These are phyloP conservation scores for Fonsecaea nubica DNA, from an alignment of 2,329 filamentous ascomycete genomes.

Conservation along the genomic window DNA sequence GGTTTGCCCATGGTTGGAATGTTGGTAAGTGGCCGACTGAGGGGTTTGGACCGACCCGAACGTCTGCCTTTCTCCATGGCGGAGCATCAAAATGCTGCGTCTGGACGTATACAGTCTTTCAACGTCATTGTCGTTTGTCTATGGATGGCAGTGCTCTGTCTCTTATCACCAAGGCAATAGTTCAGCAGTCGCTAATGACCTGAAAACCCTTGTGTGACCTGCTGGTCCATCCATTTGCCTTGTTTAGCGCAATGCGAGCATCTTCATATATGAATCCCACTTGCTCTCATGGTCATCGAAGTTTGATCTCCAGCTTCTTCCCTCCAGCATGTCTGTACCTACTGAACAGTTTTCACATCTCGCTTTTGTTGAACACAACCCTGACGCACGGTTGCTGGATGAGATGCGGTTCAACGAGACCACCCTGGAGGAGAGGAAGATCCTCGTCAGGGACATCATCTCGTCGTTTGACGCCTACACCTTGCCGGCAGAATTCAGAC, in stretches of 20 bases:
- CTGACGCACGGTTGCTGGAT: not conserved
- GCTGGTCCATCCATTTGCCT: slow-evolving; percentile 16
- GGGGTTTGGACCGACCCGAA: slow-evolving; percentile 2
- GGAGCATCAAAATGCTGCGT: slow-evolving; percentile 23
- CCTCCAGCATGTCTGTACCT: slow-evolving; percentile 29
- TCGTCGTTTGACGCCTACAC: slow-evolving; percentile 51
- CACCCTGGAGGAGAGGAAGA: slow-evolving; percentile 29
- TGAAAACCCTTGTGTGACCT: slow-evolving; percentile 11
- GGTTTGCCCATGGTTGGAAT: slow-evolving; percentile 12
- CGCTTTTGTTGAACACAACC: slow-evolving; percentile 19
- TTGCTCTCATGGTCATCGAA: slow-evolving; percentile 8
- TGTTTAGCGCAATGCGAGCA: slow-evolving; percentile 8
- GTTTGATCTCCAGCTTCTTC: not conserved
- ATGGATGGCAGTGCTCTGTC: slow-evolving; percentile 11
- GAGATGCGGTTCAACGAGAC: slow-evolving; percentile 26
- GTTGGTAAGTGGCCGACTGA: slow-evolving; percentile 15
- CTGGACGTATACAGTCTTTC: slow-evolving; percentile 3
- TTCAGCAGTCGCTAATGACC: slow-evolving; percentile 18
- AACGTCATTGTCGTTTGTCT: slow-evolving; percentile 17
- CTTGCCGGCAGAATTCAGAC: slow-evolving; percentile 52
- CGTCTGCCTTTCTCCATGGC: slow-evolving; percentile 12
- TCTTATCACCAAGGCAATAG: slow-evolving; percentile 25
- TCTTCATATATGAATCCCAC: not conserved
- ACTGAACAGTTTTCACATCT: slow-evolving; percentile 31
- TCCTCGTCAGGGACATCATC: slow-evolving; percentile 49